phyloP scores from a whole-genome alignment of 2,329 filamentous ascomycete species.

The Calonectria ilicicola region DNA sequence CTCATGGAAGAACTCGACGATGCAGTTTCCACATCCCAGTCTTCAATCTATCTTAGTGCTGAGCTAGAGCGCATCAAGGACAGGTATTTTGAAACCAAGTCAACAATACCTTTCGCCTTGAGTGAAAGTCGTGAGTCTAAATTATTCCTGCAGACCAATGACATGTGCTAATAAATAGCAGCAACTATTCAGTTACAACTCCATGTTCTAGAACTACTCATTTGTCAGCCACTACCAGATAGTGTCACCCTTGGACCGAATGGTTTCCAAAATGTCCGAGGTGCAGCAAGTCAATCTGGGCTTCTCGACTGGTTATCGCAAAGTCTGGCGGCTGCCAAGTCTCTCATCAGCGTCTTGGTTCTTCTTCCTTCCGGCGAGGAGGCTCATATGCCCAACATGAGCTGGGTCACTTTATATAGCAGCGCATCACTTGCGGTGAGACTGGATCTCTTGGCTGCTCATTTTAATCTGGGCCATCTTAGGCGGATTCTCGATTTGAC shows the following conservation, averaged over 20 bases:
- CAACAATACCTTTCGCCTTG: slow-evolving; percentile 40
- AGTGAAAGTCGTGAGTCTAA: slow-evolving; percentile 46
- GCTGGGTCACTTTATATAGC: slow-evolving; percentile 49
- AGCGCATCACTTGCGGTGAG: slow-evolving; percentile 44
- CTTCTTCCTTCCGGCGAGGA: slow-evolving; percentile 44
- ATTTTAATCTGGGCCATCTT: slow-evolving; percentile 42
- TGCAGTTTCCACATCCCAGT: slow-evolving; percentile 26
- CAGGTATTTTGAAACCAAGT: slow-evolving; percentile 37
- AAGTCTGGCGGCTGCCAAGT: slow-evolving; percentile 46
- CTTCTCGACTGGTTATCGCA: slow-evolving; percentile 46
- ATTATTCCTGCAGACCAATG: background rate
- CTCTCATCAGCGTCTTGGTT: slow-evolving; percentile 44
- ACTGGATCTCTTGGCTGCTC: slow-evolving; percentile 46
- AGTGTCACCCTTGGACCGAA: slow-evolving; percentile 41
- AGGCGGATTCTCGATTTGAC: slow-evolving; percentile 45
- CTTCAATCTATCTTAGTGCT: slow-evolving; percentile 14
- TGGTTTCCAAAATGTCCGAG: slow-evolving; percentile 37
- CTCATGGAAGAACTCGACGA: slow-evolving; percentile 47
- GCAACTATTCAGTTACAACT: slow-evolving; percentile 44
- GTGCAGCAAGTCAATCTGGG: slow-evolving; percentile 23
- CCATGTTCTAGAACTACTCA: slow-evolving; percentile 44
- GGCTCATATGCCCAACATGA: slow-evolving; percentile 43
- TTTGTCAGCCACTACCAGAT: slow-evolving; percentile 45
- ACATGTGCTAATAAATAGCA: background rate
- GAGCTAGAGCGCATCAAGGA: slow-evolving; percentile 38